Conservation (phyloP, 768 basidiomycete species). For the Lactarius quietus region DNA sequence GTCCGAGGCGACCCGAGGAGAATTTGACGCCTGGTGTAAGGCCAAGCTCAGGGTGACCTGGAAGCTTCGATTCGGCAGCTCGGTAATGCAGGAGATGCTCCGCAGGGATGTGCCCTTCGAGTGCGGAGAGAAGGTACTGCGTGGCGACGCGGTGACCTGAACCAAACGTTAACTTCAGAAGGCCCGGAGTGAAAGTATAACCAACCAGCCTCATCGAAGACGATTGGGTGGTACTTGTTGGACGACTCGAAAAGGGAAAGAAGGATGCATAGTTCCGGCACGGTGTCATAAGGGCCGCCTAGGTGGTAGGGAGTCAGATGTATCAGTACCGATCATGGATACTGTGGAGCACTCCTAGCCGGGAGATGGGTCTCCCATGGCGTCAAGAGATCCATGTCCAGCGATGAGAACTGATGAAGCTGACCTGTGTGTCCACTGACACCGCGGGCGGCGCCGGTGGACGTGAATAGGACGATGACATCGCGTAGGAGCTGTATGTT, state of each 20-base stretch:
- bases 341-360: not conserved
- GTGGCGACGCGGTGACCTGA: slow-evolving; percentile 87
- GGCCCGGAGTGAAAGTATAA: slow-evolving; percentile 13
- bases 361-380: not conserved
- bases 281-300: slow-evolving; percentile 57
- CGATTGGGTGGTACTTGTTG: slow-evolving; percentile 60
- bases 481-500: slow-evolving; percentile 84
- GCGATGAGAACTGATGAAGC: not conserved
- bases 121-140: slow-evolving; percentile 78
- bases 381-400: not conserved
- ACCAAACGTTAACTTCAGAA: slow-evolving; percentile 14
- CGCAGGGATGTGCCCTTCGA: slow-evolving; percentile 65
- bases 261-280: slow-evolving; percentile 80
- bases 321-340: not conserved
- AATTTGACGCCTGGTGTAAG: slow-evolving; percentile 92
- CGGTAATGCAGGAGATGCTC: slow-evolving; percentile 85
- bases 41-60: slow-evolving; percentile 86
- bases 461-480: slow-evolving; percentile 82
- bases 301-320: not conserved
- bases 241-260: slow-evolving; percentile 66
- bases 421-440: slow-evolving; percentile 83
- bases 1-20: slow-evolving; percentile 88
- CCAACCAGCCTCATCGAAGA: slow-evolving; percentile 82
- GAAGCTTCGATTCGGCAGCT: slow-evolving; percentile 80
- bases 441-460: slow-evolving; percentile 80